phyloP scores from a whole-genome alignment of 805 yeast genomes.

The Kodamaea kakaduensis region DNA sequence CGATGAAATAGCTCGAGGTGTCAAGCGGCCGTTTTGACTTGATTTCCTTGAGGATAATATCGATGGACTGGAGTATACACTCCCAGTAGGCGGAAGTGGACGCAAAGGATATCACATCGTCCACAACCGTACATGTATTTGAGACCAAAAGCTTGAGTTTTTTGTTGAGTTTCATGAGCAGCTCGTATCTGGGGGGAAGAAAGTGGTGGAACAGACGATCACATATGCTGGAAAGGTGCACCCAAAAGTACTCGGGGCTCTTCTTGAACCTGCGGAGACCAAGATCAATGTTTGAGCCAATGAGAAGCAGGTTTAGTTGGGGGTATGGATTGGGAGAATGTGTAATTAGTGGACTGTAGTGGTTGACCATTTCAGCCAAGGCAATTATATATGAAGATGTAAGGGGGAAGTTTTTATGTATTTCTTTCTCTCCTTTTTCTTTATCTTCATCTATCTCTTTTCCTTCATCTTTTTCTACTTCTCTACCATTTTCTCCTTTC shows the following conservation, averaged over 20 bases:
- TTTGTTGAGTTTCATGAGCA: neutral
- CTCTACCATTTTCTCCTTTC: too few relatives aligned
- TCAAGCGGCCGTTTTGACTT: neutral
- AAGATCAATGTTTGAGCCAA: neutral
- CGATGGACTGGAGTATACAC: neutral
- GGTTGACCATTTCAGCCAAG: neutral
- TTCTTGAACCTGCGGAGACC: neutral
- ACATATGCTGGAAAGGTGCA: neutral
- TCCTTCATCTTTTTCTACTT: too few relatives aligned
- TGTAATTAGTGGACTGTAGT: neutral
- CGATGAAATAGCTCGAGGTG: slow-evolving; percentile 3
- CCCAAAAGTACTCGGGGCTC: neutral
- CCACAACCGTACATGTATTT: neutral
- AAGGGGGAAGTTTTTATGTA: too few relatives aligned
- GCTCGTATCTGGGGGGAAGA: neutral
- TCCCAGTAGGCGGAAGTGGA: neutral
- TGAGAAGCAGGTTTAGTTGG: neutral
- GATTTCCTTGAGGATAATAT: neutral
- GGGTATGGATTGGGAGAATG: neutral
- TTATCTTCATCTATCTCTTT: too few relatives aligned
- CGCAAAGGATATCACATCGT: neutral
- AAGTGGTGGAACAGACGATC: slow-evolving; percentile 2
- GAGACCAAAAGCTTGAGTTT: neutral
- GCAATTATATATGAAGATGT: too few relatives aligned
- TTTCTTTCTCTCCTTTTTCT: too few relatives aligned